Evolutionary conservation across 2,329 filamentous ascomycete genomes (phyloP), one percentile per base, ranked within the genome.

Genomic region (Scytalidium lignicola): DNA sequence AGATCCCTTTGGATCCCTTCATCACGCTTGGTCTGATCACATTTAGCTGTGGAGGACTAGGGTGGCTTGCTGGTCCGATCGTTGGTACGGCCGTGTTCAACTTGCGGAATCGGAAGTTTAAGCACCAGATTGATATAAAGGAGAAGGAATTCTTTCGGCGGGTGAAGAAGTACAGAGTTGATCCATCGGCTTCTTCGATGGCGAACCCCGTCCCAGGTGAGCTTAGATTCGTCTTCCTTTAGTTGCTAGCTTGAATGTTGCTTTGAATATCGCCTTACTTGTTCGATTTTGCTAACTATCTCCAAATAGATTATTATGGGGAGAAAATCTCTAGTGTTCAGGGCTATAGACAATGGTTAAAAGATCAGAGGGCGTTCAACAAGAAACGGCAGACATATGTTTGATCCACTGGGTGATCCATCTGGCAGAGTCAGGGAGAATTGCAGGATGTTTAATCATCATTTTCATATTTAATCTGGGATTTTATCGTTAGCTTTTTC

Each of bases 361-460:
- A 96, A 76, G 93, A 99, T 65, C 93, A 97, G 75, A 79, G 92
- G 54, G 92, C 91, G 9, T 99, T 96, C 73, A 96, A 95, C 74
- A 90, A 90, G 75, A 95, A 95, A 81, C 58, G 64, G 50, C 57
- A 62, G 41, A 63, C 61, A 26, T 65, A 63, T 44, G 55, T 64
- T 41, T 46, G 37, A 46, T 8, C 20, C 18, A 29, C 9, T 43
- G 9, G 18, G 41, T 43, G 23, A 17, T 43, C 3, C 22, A 43
- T 43, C 19, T 21, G 6, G n/a, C 6, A 45, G 21, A 19, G 18
- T 45, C 15, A n/a, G 15, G 32, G 32, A 13, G 13, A 7, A 13
- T 7, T 13, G 13, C 26, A 28, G 26, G 26, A 28, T 28, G 13
- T 28, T 13, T 26, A 44, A 13, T 28, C 26, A 28, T 18, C 19